phyloP scores from a whole-genome alignment of 192 early-diverging fungal species.

The Dissophora ornata region DNA sequence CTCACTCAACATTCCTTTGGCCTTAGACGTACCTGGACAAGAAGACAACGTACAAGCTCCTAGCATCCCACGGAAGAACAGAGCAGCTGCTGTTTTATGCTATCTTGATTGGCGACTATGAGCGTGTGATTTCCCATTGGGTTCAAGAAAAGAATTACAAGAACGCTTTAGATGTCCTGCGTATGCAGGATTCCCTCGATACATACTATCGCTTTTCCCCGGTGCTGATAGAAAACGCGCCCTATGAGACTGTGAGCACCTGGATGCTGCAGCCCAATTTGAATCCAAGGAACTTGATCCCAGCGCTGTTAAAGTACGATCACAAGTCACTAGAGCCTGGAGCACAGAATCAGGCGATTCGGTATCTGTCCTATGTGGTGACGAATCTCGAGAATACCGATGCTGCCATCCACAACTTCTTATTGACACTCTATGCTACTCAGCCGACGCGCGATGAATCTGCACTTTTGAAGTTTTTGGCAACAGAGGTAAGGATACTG shows the following conservation, averaged over 20 bases:
- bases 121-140: constrained; percentile 88
- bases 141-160: constrained; percentile 80
- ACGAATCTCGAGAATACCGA: constrained; percentile 83
- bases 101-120: constrained; percentile 85
- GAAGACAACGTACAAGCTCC: constrained; percentile 81
- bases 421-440: constrained; percentile 81
- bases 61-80: constrained; percentile 87
- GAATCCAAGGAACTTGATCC: constrained; percentile 86
- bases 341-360: constrained; percentile 83
- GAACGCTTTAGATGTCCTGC: constrained; percentile 81
- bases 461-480: constrained; percentile 82
- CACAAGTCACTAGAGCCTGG: constrained; percentile 50
- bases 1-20: too few relatives aligned
- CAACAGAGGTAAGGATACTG: constrained; percentile 68
- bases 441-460: constrained; percentile 74
- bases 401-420: constrained; percentile 92
- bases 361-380: constrained; percentile 89
- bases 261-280: constrained; percentile 90
- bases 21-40: constrained; percentile 68
- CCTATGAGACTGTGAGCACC: constrained; percentile 85
- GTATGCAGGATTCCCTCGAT: constrained; percentile 83
- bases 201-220: constrained; percentile 92
- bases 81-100: constrained; percentile 87
- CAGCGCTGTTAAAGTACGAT: constrained; percentile 88
- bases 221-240: constrained; percentile 84